Evolutionary conservation across 805 yeast genomes (phyloP).

Genomic region (Lipomyces orientalis): DNA sequence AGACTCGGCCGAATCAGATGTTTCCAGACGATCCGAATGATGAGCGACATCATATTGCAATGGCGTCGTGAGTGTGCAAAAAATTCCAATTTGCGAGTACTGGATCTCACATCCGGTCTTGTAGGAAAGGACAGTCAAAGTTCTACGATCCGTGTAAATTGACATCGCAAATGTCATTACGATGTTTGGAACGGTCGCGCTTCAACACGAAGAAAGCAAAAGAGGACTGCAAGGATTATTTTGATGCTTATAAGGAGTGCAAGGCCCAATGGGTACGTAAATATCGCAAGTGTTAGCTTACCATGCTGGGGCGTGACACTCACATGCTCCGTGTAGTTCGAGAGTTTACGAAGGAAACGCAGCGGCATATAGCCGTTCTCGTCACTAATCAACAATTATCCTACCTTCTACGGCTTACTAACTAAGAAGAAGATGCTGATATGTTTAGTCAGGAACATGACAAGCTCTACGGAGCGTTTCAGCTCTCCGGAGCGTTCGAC

Average conservation of each 20-base stretch:
- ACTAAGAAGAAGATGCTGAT: neutral
- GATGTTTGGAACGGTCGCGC: conserved; percentile 79
- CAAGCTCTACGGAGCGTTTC: too few relatives aligned
- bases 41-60: conserved; percentile 67
- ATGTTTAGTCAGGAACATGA: neutral
- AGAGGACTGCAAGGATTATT: conserved; percentile 75
- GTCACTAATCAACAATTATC: neutral
- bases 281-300: neutral
- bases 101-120: neutral
- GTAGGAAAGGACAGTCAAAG: conserved; percentile 72
- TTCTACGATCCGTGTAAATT: conserved; percentile 94
- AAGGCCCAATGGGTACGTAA: conserved; percentile 69
- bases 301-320: neutral
- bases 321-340: neutral
- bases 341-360: neutral
- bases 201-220: conserved; percentile 58
- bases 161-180: conserved; percentile 82
- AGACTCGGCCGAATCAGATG: conserved; percentile 51
- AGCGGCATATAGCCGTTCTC: neutral
- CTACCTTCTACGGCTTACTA: too few relatives aligned
- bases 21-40: conserved; percentile 90
- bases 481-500: too few relatives aligned
- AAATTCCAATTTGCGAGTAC: neutral
- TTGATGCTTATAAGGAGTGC: conserved; percentile 92
- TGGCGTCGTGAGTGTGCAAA: conserved; percentile 51